phyloP scores from a whole-genome alignment of 352 stramenopile genomes.

The Globisporangium radiosum region DNA sequence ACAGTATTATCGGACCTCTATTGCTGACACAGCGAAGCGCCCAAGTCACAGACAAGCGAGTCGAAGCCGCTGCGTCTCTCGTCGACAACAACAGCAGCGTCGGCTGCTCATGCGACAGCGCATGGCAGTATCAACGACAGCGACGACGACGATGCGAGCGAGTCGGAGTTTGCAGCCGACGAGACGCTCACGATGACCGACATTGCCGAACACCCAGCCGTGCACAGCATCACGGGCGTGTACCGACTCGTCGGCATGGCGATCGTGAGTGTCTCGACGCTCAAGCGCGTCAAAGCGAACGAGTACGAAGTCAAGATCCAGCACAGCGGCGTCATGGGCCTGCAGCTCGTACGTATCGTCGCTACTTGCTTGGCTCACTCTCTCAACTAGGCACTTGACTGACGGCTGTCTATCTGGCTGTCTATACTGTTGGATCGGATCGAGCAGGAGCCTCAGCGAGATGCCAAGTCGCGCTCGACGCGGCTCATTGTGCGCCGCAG shows the following conservation, averaged over 20 bases:
- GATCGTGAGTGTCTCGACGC: constrained; percentile 72
- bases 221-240: constrained; percentile 79
- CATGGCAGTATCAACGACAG: constrained; percentile 27
- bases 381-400: neutral
- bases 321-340: constrained; percentile 49
- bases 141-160: constrained; percentile 48
- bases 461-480: constrained; percentile 41
- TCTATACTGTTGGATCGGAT: neutral
- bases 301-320: constrained; percentile 77
- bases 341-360: constrained; percentile 42
- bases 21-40: constrained; percentile 28
- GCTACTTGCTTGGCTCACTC: neutral
- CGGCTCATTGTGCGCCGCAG: constrained; percentile 75
- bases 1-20: no score
- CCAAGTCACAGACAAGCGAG: constrained; percentile 42
- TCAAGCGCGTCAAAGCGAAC: constrained; percentile 68
- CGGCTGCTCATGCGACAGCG: constrained; percentile 4
- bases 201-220: constrained; percentile 61
- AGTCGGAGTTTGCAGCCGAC: constrained; percentile 48
- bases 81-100: constrained; percentile 34
- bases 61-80: constrained; percentile 28
- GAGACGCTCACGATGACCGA: constrained; percentile 64
- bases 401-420: neutral
- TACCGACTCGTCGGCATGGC: constrained; percentile 75
- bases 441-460: constrained; percentile 31